Base-by-base conservation (phyloP, 2,329 filamentous ascomycete species). In the Pestalotiopsis fici region DNA sequence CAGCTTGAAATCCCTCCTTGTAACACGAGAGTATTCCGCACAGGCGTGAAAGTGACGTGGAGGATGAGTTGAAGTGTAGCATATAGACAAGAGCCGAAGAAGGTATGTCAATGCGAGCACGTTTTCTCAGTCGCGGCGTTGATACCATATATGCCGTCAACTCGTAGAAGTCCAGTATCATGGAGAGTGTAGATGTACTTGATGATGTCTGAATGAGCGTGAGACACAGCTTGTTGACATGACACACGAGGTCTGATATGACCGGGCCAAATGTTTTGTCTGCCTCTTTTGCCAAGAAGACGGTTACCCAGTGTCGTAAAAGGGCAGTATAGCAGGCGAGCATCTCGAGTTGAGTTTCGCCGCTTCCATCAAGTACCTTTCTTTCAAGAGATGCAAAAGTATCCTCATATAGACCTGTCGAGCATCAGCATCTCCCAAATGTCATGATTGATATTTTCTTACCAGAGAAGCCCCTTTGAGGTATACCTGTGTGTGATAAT, bases 1-100 rank as follows among this genome's bases (percentile, higher is more conserved):
- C 74, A n/a, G 81, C 79, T 75, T 95, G 92, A 73, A 95, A 93
- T 0, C 90, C 88, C 27, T 84, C 84, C 77, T 96, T 96, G 81
- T 94, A 95, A 56, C 80, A 81, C 2, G 91, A 89, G 31, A 97
- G 83, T 28, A 94, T 84, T 61, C 85, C 85, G 75, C 90, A 93
- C 39, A 94, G 85, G 5, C 91, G 89, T 6, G 93, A 92, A 3
- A 92, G 82, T 18, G 87, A 87, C 21, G 86, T 85, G 15, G 90
- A 82, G 2, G 89, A 92, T 23, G 85, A 80, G 67, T 85, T 87
- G 77, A 96, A 94, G 70, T 90, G 83, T 50, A 96, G 82, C 11
- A 85, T 85, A 79, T 96, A 96, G 25, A 95, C 83, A 11, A 93
- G 85, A 3, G 87, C 82, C 1, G 89, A 84, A 0, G 90, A 85